These are phyloP conservation scores for Ambrosiella beaveri DNA, from an alignment of 2,329 filamentous ascomycete genomes.

Conservation along the genomic window DNA sequence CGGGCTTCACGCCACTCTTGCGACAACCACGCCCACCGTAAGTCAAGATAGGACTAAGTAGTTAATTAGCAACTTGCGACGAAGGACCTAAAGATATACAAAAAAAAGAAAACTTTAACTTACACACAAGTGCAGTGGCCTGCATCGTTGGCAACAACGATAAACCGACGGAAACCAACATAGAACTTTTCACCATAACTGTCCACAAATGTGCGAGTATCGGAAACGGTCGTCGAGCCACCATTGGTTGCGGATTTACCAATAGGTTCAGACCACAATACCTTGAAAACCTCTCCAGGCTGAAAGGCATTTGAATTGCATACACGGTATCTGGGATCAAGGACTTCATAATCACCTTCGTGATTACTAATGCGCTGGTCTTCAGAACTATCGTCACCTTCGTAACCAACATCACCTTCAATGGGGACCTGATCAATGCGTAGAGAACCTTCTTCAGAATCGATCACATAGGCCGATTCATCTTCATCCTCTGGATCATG, in stretches of 20 bases:
- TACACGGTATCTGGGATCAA: conserved; percentile 9
- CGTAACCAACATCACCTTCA: not conserved
- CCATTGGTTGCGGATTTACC: conserved; percentile 21
- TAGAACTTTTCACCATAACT: conserved; percentile 26
- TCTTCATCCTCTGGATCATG: not conserved
- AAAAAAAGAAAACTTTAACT: conserved; percentile 16
- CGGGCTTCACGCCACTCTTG: conserved; percentile 34
- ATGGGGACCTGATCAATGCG: not conserved
- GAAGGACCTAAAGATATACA: not conserved
- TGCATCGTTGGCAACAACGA: conserved; percentile 33
- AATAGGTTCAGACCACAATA: conserved; percentile 35
- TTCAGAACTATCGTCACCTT: not conserved
- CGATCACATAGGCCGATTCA: conserved; percentile 1
- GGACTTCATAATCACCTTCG: not conserved
- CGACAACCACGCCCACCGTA: conserved; percentile 35
- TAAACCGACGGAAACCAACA: conserved; percentile 35
- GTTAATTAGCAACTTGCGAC: conserved; percentile 10
- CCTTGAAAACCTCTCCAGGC: conserved; percentile 33
- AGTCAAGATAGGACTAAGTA: conserved; percentile 34
- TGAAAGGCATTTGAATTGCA: conserved; percentile 4
- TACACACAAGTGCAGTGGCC: conserved; percentile 41
- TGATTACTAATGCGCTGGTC: not conserved
- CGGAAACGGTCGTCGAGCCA: conserved; percentile 19
- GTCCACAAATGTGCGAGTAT: conserved; percentile 20
- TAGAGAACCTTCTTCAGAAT: conserved; percentile 1